These are phyloP conservation scores for Kuraishia molischiana DNA, from an alignment of 805 yeast genomes.

Conservation along the genomic window DNA sequence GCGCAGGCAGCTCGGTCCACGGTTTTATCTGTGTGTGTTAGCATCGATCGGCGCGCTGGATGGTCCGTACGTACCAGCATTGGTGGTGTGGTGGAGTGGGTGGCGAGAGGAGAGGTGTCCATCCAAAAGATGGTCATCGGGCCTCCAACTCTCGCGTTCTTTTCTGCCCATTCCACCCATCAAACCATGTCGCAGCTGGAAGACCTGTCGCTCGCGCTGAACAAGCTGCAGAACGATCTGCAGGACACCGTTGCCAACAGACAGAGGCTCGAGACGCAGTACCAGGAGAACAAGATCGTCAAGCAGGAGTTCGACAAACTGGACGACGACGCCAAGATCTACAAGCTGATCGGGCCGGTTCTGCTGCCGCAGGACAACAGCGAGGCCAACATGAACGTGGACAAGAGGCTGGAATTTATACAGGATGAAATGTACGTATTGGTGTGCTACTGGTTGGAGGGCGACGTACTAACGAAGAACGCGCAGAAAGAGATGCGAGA, in stretches of 20 bases:
- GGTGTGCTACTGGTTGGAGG: neutral
- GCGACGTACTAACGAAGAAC: neutral
- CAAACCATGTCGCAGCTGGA: constrained; percentile 3
- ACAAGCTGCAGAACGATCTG: constrained; percentile 16
- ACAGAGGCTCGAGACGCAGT: constrained; percentile 86
- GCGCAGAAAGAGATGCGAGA: constrained; percentile 12
- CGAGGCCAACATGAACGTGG: constrained; percentile 80
- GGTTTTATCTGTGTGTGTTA: constrained; percentile 35
- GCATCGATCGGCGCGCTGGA: neutral
- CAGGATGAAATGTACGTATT: constrained; percentile 47
- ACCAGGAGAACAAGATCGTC: constrained; percentile 89
- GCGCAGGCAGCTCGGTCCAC: constrained; percentile 31
- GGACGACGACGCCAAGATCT: constrained; percentile 64
- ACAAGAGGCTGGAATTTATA: constrained; percentile 85
- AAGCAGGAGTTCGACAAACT: constrained; percentile 58
- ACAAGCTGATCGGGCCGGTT: constrained; percentile 87
- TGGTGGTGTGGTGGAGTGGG: neutral
- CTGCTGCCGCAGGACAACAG: constrained; percentile 77
- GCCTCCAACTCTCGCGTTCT: neutral
- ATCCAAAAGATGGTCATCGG: too few relatives aligned
- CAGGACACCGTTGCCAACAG: constrained; percentile 58
- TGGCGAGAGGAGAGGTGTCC: too few relatives aligned
- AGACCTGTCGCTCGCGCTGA: constrained; percentile 12
- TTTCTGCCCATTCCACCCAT: neutral
- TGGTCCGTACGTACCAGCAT: constrained; percentile 8